These are phyloP conservation scores for Paecilomyces fulvus DNA, from an alignment of 2,329 filamentous ascomycete species.

Conservation along the genomic window DNA sequence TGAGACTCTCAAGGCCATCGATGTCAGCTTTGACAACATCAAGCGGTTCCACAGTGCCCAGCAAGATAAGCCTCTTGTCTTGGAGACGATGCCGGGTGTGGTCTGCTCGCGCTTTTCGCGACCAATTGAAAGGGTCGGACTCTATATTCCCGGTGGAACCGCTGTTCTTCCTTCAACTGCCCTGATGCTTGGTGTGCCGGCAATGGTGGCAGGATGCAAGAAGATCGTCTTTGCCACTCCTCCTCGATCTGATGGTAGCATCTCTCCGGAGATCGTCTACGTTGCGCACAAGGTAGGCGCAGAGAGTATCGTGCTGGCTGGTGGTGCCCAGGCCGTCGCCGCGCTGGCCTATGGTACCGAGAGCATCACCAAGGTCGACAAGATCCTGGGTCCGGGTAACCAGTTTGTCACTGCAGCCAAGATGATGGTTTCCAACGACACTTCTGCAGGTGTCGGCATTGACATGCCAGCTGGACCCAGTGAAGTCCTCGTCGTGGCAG, in stretches of 20 bases:
- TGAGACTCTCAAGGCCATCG: constrained; percentile 87
- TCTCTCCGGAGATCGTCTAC: constrained; percentile 96
- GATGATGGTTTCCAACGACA: constrained; percentile 97
- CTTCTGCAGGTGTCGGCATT: constrained; percentile 87
- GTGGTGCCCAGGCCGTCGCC: constrained; percentile 89
- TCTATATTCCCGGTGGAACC: constrained; percentile 93
- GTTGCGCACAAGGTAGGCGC: constrained; percentile 94
- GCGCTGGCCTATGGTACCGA: constrained; percentile 97
- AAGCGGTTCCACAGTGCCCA: constrained; percentile 88
- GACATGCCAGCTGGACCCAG: constrained; percentile 98
- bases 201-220: constrained; percentile 93
- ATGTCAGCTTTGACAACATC: constrained; percentile 90
- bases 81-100: constrained; percentile 97
- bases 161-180: constrained; percentile 95
- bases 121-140: constrained; percentile 88
- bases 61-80: constrained; percentile 67
- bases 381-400: constrained; percentile 95
- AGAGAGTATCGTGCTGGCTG: constrained; percentile 89
- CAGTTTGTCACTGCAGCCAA: constrained; percentile 98
- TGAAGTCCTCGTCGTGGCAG: constrained; percentile 92
- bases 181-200: constrained; percentile 94
- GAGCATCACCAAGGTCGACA: constrained; percentile 91
- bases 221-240: constrained; percentile 91
- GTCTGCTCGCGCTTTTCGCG: constrained; percentile 87
- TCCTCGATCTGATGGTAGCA: constrained; percentile 75